Base-by-base conservation (phyloP, 257 asterid genomes). In the Solanum tarijense region DNA sequence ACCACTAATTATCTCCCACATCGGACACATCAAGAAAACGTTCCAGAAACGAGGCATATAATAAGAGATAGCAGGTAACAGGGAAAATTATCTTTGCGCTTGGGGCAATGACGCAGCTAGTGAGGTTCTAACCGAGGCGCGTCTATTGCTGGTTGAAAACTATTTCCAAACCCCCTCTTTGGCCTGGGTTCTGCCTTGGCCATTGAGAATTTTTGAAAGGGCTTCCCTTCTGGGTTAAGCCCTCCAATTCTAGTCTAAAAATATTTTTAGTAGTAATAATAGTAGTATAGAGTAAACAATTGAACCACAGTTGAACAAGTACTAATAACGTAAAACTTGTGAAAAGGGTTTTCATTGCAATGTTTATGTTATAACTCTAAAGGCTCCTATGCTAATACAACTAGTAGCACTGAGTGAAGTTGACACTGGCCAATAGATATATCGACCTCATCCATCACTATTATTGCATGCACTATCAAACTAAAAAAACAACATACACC, bases 61-160 rank as follows among this genome's bases (percentile, higher is more conserved):
- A 38, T 39, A 10, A 5, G 5, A 12, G 46, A 41, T 16, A 36
- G 43, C 43, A 85, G 12, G 2, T 0, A 0, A 0, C 0, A 0
- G 0, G 0, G 0, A 0, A 0, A 27, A 0, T 5, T 0, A 68
- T 85, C 87, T 85, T 85, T 68, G 87, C 87, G 87, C 87, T 85
- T 85, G 87, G 87, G 87, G 82, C 87, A 85, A 85, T 85, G 87
- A 85, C 82, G 82, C 87, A 85, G 87, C 87, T 85, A 39, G 87
- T 68, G 87, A 85, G 87, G 87, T 68, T 25, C 87, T 39, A 85
- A 85, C 87, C 87, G 87, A 85, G 82, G 87, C 87, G 87, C 82
- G 87, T 85, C 82, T 39, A 85, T 85, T 85, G 87, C 87, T 85
- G 87, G 87, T 85, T 85, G 87, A 85, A 85, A 85, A 85, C 87